These are phyloP conservation scores for Stellera chamaejasme DNA, from an alignment of 345 rosid genomes.

Conservation along the genomic window DNA sequence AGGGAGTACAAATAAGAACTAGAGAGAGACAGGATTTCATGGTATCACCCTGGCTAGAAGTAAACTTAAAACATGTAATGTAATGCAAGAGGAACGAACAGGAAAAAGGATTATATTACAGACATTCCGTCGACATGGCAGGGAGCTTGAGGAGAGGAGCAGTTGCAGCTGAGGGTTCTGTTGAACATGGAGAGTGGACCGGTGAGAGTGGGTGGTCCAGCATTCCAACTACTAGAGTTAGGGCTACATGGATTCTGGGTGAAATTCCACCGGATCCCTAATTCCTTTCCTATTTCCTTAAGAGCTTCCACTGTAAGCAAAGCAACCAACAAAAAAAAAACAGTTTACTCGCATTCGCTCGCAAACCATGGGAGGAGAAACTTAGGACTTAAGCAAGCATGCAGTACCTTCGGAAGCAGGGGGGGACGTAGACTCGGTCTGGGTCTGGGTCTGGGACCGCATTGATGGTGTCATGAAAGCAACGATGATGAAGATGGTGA, in stretches of 20 bases:
- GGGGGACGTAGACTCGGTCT: too few relatives aligned
- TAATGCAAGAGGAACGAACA: neutral
- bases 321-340: neutral
- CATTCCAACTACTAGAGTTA: slow-evolving; percentile 28
- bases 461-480: too few relatives aligned
- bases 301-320: slow-evolving; percentile 9
- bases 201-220: slow-evolving; percentile 4
- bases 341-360: too few relatives aligned
- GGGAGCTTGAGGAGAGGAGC: slow-evolving; percentile 11
- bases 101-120: neutral
- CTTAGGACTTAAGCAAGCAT: too few relatives aligned
- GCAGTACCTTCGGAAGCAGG: too few relatives aligned
- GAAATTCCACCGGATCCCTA: slow-evolving; percentile 12
- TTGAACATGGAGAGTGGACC: neutral
- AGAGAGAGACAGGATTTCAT: neutral
- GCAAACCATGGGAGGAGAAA: too few relatives aligned
- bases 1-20: neutral
- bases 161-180: slow-evolving; percentile 19
- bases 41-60: neutral
- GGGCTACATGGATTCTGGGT: slow-evolving; percentile 26
- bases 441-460: too few relatives aligned
- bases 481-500: too few relatives aligned
- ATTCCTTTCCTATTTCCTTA: slow-evolving; percentile 6
- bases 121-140: slow-evolving; percentile 24
- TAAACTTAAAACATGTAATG: neutral